These are phyloP conservation scores for Hibiscus trionum DNA, from an alignment of 345 rosid species.

Conservation along the genomic window DNA sequence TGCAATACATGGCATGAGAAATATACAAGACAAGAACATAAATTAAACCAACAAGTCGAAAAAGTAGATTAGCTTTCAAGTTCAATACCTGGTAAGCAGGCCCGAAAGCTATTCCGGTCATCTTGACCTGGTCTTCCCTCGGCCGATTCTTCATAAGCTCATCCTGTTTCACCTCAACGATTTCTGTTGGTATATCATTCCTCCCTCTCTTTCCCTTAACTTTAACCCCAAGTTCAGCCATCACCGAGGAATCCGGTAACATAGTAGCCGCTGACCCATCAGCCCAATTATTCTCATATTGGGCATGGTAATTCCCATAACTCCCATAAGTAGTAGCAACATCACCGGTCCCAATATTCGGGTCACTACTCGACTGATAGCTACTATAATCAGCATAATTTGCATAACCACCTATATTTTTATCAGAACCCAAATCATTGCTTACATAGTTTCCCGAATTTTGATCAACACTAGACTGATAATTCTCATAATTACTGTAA, in stretches of 20 bases:
- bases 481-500: conserved; percentile 10
- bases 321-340: conserved; percentile 27
- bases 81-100: conserved; percentile 76
- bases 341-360: conserved; percentile 18
- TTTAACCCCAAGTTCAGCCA: conserved; percentile 29
- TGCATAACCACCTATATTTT: conserved; percentile 14
- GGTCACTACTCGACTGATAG: conserved; percentile 20
- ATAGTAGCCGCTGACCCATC: conserved; percentile 22
- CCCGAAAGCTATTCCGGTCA: conserved; percentile 91
- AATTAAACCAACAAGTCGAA: not conserved
- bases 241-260: conserved; percentile 24
- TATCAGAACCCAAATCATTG: conserved; percentile 17
- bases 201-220: conserved; percentile 65
- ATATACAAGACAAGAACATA: not conserved
- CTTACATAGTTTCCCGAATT: conserved; percentile 7
- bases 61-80: not conserved
- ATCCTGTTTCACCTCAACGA: conserved; percentile 91
- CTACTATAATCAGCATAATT: conserved; percentile 20
- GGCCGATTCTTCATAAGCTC: conserved; percentile 94
- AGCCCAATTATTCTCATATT: conserved; percentile 31
- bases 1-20: not conserved
- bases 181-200: conserved; percentile 55
- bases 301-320: conserved; percentile 22
- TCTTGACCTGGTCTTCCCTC: conserved; percentile 72
- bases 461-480: conserved; percentile 20